Percentiles rank a stretch among this genome's conserved stretches.
phyloP scores from a whole-genome alignment of 306 rosid species.

The Vigna angularis region DNA sequence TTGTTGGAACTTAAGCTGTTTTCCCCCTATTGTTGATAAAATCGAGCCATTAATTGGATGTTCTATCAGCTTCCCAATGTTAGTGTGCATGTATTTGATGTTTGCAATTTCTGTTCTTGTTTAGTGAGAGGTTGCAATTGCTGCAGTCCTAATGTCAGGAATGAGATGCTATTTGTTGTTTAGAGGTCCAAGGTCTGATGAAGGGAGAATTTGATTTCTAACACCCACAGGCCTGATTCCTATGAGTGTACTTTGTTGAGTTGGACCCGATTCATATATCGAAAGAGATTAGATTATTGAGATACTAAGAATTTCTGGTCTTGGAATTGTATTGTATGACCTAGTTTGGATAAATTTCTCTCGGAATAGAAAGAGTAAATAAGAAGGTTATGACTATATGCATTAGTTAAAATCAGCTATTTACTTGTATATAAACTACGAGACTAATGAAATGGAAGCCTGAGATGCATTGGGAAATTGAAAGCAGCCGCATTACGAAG shows the following conservation, averaged over 20 bases:
- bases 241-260: not conserved
- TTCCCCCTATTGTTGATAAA: not conserved
- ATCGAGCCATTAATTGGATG: not conserved
- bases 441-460: constrained; percentile 15
- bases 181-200: not conserved
- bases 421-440: not conserved
- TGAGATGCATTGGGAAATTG: not conserved
- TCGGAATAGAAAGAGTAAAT: not conserved
- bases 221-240: not conserved
- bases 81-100: not conserved
- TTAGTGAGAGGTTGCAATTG: not conserved
- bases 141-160: not conserved
- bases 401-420: not conserved
- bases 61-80: not conserved
- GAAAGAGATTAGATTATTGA: not conserved
- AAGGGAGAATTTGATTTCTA: not conserved
- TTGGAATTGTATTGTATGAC: not conserved
- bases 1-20: not conserved
- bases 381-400: not conserved
- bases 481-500: not conserved
- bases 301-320: not conserved
- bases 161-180: not conserved
- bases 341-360: not conserved
- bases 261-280: constrained; percentile 1
- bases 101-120: constrained; percentile 6